phyloP scores from a whole-genome alignment of 2,329 filamentous ascomycete genomes.

The Pseudophaeomoniella oleicola region DNA sequence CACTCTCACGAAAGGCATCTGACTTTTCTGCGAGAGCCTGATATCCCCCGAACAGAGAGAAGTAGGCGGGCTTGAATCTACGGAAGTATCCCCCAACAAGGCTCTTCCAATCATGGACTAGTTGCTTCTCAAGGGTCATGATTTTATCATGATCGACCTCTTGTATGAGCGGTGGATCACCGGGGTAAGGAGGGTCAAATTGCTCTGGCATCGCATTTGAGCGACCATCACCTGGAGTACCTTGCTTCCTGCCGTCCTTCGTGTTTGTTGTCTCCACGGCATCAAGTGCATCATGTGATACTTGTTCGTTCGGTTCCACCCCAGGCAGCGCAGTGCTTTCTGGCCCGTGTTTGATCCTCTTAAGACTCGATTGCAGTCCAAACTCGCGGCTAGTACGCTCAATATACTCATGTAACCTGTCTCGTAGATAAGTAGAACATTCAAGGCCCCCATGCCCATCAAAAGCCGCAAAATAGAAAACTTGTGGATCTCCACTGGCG shows the following conservation, averaged over 20 bases:
- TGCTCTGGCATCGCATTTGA: neutral
- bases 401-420: conserved; percentile 76
- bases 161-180: conserved; percentile 32
- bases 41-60: conserved; percentile 33
- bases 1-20: conserved; percentile 8
- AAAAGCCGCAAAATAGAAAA: conserved; percentile 96
- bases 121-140: conserved; percentile 50
- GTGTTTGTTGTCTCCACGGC: conserved; percentile 4
- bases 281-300: conserved; percentile 5
- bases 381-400: conserved; percentile 68
- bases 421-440: conserved; percentile 73
- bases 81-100: conserved; percentile 90
- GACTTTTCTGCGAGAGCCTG: conserved; percentile 19
- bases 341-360: conserved; percentile 17
- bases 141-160: conserved; percentile 46
- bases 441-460: conserved; percentile 87
- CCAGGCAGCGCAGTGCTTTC: neutral
- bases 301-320: conserved; percentile 1
- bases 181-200: conserved; percentile 6
- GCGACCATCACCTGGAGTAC: conserved; percentile 1
- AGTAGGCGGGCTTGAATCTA: conserved; percentile 72
- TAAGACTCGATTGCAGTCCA: conserved; percentile 61
- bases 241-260: conserved; percentile 2
- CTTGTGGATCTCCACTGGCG: conserved; percentile 76
- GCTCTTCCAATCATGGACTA: conserved; percentile 65